Conservation (phyloP, 306 rosid genomes). For the Albizia julibrissin region DNA sequence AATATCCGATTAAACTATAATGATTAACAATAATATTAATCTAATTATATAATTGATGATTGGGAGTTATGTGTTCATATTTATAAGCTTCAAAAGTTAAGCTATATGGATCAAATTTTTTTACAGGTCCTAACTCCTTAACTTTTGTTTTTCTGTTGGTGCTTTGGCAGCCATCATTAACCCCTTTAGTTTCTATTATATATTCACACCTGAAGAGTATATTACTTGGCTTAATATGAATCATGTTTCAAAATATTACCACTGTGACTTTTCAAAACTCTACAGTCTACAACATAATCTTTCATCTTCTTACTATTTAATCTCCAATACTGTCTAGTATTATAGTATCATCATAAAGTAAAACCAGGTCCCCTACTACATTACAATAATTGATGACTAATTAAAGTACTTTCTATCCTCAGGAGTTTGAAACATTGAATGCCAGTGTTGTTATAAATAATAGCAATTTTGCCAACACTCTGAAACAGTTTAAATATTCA, state of each 20-base stretch:
- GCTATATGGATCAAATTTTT: too few relatives aligned
- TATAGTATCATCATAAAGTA: neutral
- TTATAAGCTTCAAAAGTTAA: too few relatives aligned
- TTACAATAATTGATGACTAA: neutral
- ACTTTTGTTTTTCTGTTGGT: too few relatives aligned
- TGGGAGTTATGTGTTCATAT: too few relatives aligned
- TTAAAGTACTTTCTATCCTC: neutral
- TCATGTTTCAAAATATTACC: neutral
- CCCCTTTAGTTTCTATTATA: too few relatives aligned
- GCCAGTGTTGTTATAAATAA: neutral
- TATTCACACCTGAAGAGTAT: neutral
- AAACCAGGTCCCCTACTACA: neutral
- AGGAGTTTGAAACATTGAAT: neutral
- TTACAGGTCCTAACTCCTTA: too few relatives aligned
- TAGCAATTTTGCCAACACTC: neutral
- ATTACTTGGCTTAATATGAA: too few relatives aligned
- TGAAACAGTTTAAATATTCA: neutral
- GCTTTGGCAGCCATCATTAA: too few relatives aligned
- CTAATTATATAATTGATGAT: too few relatives aligned
- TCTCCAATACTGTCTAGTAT: neutral
- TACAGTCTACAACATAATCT: neutral
- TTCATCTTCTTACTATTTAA: neutral
- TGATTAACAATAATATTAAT: too few relatives aligned
- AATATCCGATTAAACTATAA: too few relatives aligned
- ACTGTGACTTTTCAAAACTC: neutral